Conservation (phyloP, 2,329 filamentous ascomycete genomes). For the Penicillium sp. region DNA sequence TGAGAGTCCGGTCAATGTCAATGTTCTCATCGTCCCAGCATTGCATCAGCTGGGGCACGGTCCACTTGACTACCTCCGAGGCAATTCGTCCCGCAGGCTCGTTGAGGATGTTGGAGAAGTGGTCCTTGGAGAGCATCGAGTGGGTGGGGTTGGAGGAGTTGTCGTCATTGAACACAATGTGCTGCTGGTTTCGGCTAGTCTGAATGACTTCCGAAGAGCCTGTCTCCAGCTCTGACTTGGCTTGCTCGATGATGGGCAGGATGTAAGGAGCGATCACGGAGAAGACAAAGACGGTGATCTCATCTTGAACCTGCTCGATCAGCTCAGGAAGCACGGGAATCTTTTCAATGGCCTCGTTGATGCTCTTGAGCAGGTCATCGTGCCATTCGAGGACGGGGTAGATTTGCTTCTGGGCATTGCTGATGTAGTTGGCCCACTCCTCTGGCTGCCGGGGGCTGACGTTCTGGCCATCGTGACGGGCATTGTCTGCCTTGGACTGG, state of each 20-base stretch:
- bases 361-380: constrained; percentile 81
- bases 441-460: constrained; percentile 82
- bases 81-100: constrained; percentile 85
- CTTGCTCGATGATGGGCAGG: constrained; percentile 81
- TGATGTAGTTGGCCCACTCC: constrained; percentile 78
- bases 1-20: constrained; percentile 73
- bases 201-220: constrained; percentile 87
- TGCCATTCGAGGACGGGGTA: constrained; percentile 92
- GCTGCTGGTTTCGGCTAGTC: constrained; percentile 81
- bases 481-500: constrained; percentile 73
- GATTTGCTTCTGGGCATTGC: constrained; percentile 75
- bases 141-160: constrained; percentile 81
- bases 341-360: constrained; percentile 78
- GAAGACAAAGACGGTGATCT: constrained; percentile 88
- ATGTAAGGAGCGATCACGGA: constrained; percentile 88
- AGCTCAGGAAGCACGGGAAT: constrained; percentile 85
- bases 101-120: constrained; percentile 90
- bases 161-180: constrained; percentile 84
- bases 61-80: constrained; percentile 79
- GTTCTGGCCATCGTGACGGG: constrained; percentile 75
- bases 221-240: constrained; percentile 84
- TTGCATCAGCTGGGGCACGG: constrained; percentile 85
- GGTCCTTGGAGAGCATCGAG: constrained; percentile 95
- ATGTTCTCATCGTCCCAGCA: constrained; percentile 80
- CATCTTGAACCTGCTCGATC: constrained; percentile 84